These are phyloP conservation scores for Amorphotheca resinae DNA, from an alignment of 495 filamentous ascomycete genomes.

Conservation along the genomic window DNA sequence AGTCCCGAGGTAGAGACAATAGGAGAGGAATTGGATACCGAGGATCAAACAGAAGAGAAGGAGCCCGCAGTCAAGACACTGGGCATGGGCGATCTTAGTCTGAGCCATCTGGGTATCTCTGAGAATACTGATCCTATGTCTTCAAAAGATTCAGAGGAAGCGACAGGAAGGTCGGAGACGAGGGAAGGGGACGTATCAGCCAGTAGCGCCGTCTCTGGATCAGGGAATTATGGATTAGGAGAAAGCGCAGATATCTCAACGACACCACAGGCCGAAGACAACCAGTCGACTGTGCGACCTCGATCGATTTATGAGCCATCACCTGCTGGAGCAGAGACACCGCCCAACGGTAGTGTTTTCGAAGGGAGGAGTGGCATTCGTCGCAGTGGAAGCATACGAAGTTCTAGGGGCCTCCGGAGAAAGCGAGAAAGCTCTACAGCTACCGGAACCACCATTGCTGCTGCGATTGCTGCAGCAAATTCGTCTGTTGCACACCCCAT, in stretches of 20 bases:
- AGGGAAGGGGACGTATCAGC: slow-evolving; percentile 8
- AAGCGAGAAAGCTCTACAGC: slow-evolving; percentile 82
- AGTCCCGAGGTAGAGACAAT: slow-evolving; percentile 31
- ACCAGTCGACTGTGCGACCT: slow-evolving; percentile 19
- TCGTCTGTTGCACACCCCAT: slow-evolving; percentile 51
- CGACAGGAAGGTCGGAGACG: slow-evolving; percentile 11
- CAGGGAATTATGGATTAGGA: background rate
- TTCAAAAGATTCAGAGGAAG: slow-evolving; percentile 27
- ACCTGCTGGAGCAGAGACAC: slow-evolving; percentile 41
- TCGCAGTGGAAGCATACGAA: slow-evolving; percentile 72
- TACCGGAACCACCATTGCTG: slow-evolving; percentile 48
- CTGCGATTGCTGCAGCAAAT: slow-evolving; percentile 52
- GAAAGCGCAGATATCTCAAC: slow-evolving; percentile 7
- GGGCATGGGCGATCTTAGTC: slow-evolving; percentile 75
- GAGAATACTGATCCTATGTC: slow-evolving; percentile 33
- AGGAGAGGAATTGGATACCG: slow-evolving; percentile 23
- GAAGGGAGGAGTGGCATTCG: slow-evolving; percentile 54
- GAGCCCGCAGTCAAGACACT: slow-evolving; percentile 78
- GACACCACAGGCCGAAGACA: slow-evolving; percentile 6
- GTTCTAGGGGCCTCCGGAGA: slow-evolving; percentile 52
- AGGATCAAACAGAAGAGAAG: slow-evolving; percentile 38
- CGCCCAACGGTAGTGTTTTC: slow-evolving; percentile 51
- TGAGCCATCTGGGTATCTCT: slow-evolving; percentile 67
- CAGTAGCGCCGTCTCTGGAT: background rate
- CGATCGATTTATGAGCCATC: slow-evolving; percentile 35